Evolutionary conservation across 2,329 filamentous ascomycete species (phyloP), one percentile per base, ranked within the genome.

Genomic region (Cadophora sp.): DNA sequence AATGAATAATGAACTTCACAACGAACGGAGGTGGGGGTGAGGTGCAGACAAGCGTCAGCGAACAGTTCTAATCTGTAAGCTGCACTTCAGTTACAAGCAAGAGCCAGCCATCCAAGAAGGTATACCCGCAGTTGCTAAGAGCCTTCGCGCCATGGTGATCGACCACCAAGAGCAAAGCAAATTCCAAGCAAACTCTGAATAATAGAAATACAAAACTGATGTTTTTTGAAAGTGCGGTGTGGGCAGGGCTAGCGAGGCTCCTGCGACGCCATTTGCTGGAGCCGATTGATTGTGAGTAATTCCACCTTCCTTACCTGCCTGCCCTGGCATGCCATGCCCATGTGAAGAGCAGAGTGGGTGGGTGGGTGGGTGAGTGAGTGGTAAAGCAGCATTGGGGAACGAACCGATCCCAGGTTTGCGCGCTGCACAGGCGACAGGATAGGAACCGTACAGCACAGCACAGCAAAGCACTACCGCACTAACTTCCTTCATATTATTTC

Each of bases 191-290:
- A n/a, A n/a, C n/a, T n/a, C n/a, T n/a, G n/a, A n/a, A n/a, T n/a
- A n/a, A n/a, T n/a, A n/a, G n/a, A n/a, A n/a, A n/a, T n/a, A n/a
- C n/a, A 48, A 48, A 14, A 7, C n/a, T n/a, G 12, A 8, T 5
- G 26, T 31, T n/a, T n/a, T n/a, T n/a, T 55, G 51, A 58, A 58
- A 58, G 19, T 58, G 55, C 55, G 55, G 55, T 58, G 55, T 58
- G 55, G 40, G 27, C 16, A 37, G 19, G 53, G 31, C 55, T n/a
- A 37, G 11, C 31, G 29, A 37, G 27, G 19, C 4, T 56, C 29
- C 53, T 56, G 16, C 53, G 8, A 7, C 31, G 7, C 29, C 19
- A 14, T 24, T 58, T 12, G 11, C 55, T 31, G 9, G 5, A 43
- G 34, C 8, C 34, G 34, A 12, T 11, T 37, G 34, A n/a, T n/a